Conservation (phyloP, 371 early-diverging fungal species). For the Mortierella sp. region DNA sequence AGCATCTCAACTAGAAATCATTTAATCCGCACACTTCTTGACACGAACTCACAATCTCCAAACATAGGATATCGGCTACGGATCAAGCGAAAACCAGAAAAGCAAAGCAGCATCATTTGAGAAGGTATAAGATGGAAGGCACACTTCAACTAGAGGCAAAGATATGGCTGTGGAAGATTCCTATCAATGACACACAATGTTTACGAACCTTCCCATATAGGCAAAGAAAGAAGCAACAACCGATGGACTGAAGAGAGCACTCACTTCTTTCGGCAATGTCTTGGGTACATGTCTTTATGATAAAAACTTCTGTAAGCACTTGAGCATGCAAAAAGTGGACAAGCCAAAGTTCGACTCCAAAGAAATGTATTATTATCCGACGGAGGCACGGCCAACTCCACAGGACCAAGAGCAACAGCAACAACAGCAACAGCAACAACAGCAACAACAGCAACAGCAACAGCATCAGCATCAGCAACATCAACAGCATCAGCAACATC, state of each 20-base stretch:
- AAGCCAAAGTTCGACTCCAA: slow-evolving; percentile 23
- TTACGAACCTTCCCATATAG: slow-evolving; percentile 35
- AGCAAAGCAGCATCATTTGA: slow-evolving; percentile 89
- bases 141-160: background rate
- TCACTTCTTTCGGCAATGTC: slow-evolving; percentile 94
- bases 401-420: slow-evolving; percentile 8
- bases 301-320: slow-evolving; percentile 80
- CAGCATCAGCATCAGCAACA: slow-evolving; percentile 11
- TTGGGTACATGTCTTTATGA: slow-evolving; percentile 98
- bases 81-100: slow-evolving; percentile 86
- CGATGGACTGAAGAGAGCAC: slow-evolving; percentile 95
- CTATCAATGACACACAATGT: background rate
- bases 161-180: background rate
- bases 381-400: slow-evolving; percentile 9
- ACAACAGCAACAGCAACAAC: slow-evolving; percentile 20
- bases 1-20: background rate
- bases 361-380: slow-evolving; percentile 13
- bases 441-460: slow-evolving; percentile 7
- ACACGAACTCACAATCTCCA: background rate
- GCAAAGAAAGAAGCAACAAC: slow-evolving; percentile 98
- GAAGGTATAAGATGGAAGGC: slow-evolving; percentile 65
- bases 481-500: slow-evolving; percentile 1
- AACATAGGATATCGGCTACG: slow-evolving; percentile 89
- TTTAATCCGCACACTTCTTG: background rate
- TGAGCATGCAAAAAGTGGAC: slow-evolving; percentile 57